Evolutionary conservation across 192 early-diverging fungal species (phyloP).

Genomic region (Coemansia sp.): DNA sequence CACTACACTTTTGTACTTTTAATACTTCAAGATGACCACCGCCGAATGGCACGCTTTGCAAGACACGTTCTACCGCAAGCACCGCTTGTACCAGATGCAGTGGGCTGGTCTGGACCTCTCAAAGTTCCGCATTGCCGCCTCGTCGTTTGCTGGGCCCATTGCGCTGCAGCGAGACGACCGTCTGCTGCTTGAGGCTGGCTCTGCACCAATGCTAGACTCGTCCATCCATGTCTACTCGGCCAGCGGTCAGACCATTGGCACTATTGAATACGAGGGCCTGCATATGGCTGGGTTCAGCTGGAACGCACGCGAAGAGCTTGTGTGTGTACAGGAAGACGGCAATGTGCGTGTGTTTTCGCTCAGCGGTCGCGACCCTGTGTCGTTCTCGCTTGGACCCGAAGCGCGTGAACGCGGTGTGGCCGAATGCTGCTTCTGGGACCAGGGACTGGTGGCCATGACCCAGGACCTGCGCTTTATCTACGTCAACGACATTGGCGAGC

Average conservation of each 20-base stretch:
- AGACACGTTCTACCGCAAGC: constrained; percentile 59
- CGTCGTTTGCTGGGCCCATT: constrained; percentile 91
- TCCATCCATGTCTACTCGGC: constrained; percentile 84
- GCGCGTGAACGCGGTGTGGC: constrained; percentile 78
- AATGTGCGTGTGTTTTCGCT: constrained; percentile 78
- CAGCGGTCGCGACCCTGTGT: constrained; percentile 66
- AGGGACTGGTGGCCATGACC: constrained; percentile 91
- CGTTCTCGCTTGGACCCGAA: constrained; percentile 56
- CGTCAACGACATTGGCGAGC: constrained; percentile 82
- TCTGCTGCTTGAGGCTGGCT: constrained; percentile 73
- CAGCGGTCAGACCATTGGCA: constrained; percentile 79
- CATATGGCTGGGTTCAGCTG: constrained; percentile 91
- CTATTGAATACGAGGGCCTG: constrained; percentile 90
- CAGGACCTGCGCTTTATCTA: constrained; percentile 77
- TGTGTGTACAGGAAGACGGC: constrained; percentile 87
- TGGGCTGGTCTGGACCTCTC: constrained; percentile 89
- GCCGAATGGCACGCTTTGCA: constrained; percentile 51
- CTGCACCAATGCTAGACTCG: constrained; percentile 72
- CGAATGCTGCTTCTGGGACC: constrained; percentile 86
- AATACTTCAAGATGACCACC: constrained; percentile 14
- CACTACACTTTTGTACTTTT: not conserved
- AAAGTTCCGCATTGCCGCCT: constrained; percentile 78
- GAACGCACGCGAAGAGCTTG: constrained; percentile 82
- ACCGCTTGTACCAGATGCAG: constrained; percentile 82
- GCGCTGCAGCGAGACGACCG: constrained; percentile 92